Base-by-base conservation (phyloP, 2,329 filamentous ascomycete genomes). In the Calonectria crousiana region DNA sequence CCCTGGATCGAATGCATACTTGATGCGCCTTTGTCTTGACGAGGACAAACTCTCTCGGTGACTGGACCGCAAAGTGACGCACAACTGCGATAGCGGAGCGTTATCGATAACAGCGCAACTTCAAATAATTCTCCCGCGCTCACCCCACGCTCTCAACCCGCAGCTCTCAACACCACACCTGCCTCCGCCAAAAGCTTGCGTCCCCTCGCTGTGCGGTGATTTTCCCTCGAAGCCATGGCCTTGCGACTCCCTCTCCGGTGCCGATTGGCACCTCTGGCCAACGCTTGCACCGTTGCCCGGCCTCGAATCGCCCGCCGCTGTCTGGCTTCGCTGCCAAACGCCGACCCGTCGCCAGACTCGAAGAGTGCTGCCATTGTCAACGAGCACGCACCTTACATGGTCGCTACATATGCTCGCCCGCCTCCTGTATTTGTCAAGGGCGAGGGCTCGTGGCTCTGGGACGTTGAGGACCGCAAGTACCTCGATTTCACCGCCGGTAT, bases 401-500 rank as follows among this genome's bases (percentile, higher is more conserved):
- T 99, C 34, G 93, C 95, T 2, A 99, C 97, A 68, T 99, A 99
- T 85, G 92, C 95, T 67, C 95, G 97, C 32, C 96, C 97, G 64
- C 90, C 94, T 56, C 95, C 95, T 2, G 94, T 98, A 82, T 98
- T 99, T 84, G 92, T 95, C 73, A 94, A 93, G 84, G 97, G 96
- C 76, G 88, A 95, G 83, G 97, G 97, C 3, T 95, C 93, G 74
- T 96, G 95, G 84, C 85, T 99, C 76, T 98, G 93, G 92, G 97
- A 99, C 84, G 87, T 96, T 47, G 95, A 98, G 86, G 94, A 97
- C 83, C 89, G 95, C 75, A 93, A 92, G 83, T 99, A 98, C 84
- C 90, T 99, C 36, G 97, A 99, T 85, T 95, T 99, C 81, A 98
- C 97, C 1, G 94, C 96, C 13, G 97, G 97, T 62, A 99, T 99